Evolutionary conservation across 345 rosid species (phyloP), one percentile per base, ranked within the genome.

Genomic region (Hibiscus syriacus): DNA sequence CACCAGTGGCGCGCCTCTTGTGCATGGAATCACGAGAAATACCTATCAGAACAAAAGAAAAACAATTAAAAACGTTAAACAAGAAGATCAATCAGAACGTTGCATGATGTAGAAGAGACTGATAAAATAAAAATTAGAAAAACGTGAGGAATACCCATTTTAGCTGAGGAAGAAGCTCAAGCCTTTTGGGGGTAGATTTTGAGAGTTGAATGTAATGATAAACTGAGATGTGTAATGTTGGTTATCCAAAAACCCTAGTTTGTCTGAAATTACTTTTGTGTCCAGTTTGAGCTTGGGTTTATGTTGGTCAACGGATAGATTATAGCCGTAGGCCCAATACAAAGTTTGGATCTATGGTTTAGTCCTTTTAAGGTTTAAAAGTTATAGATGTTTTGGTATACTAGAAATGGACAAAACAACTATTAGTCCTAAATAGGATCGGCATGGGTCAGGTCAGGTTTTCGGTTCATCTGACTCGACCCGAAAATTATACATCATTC

Each of bases 21-120:
- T n/a, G n/a, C n/a, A n/a, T n/a, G n/a, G n/a, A n/a, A n/a, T n/a
- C 96, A 82, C 93, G 90, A 54, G 96, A 90, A 55, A 90, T 90
- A 73, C 96, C 96, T 85, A 66, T 11, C 58, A 74, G 41, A 6
- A 61, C 26, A 64, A 19, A 32, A 14, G 6, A 17, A 57, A 27
- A n/a, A n/a, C n/a, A n/a, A n/a, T n/a, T 29, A 27, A 34, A 5
- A 9, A 48, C 54, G 45, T 12, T 52, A 1, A 27, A 12, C 26
- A 25, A 38, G 43, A 14, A 4, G 22, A 55, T 6, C 38, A 2
- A 27, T 17, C 20, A 25, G 17, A 36, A 22, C 13, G 30, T 6
- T 7, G 5, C 25, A 56, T 0, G 3, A 48, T 19, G 16, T 20
- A 26, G 10, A 13, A 43, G 27, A 54, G 27, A 53, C 7, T 2